A percentile compares a stretch with the other conserved stretches of the same genome.
Conservation (phyloP, 2,329 filamentous ascomycete species). For the Tolypocladium album region DNA sequence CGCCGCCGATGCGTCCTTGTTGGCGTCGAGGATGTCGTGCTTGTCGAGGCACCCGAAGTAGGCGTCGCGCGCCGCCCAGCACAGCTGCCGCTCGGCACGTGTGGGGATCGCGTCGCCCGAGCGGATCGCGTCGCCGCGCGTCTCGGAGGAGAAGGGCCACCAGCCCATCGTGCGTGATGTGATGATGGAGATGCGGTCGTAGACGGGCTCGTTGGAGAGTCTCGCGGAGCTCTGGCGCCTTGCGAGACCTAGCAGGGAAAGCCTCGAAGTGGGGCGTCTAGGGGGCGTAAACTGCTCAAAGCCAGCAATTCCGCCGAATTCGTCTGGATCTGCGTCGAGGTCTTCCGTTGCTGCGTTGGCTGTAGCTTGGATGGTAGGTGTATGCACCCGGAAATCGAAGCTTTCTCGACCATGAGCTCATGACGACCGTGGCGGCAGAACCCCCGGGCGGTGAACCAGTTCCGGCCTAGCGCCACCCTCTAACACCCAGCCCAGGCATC, state of each 20-base stretch:
- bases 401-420: not conserved
- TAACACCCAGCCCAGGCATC: not conserved
- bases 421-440: not conserved
- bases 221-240: not conserved
- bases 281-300: not conserved
- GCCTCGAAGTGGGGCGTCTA: not conserved
- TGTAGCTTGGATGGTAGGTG: not conserved
- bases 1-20: constrained; percentile 29
- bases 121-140: constrained; percentile 44
- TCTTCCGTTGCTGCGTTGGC: not conserved
- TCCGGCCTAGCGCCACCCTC: not conserved
- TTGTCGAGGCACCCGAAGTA: constrained; percentile 86
- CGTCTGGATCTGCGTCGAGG: not conserved
- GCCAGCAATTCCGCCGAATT: not conserved
- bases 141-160: constrained; percentile 33
- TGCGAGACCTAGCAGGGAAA: not conserved
- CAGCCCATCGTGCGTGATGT: constrained; percentile 27
- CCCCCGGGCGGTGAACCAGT: not conserved
- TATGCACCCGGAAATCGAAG: not conserved
- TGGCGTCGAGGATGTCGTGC: constrained; percentile 65
- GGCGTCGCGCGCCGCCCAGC: constrained; percentile 81
- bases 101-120: constrained; percentile 64
- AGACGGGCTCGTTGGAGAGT: not conserved
- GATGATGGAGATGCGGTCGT: not conserved
- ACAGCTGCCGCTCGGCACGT: constrained; percentile 67